Evolutionary conservation across 352 stramenopile genomes (phyloP), one percentile per base, ranked within the genome.

Genomic region (Globisporangium nunn): DNA sequence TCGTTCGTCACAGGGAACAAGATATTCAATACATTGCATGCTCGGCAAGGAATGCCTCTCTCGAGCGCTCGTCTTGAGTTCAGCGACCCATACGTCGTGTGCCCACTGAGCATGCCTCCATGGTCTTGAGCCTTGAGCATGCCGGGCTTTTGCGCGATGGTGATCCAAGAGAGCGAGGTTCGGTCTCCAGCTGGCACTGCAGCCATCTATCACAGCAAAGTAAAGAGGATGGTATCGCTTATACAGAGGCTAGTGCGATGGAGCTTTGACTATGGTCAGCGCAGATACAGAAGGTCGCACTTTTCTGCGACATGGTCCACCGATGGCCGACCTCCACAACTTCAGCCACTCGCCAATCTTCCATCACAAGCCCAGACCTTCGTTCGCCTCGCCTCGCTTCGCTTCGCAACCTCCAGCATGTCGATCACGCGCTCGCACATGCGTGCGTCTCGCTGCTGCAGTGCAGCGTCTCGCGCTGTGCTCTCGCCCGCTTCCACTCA

Each of bases 351-450:
- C 41, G 6, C 17, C 15, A 47, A 47, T 47, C 41, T 47, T 47
- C 41, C 41, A 11, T 11, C 35, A 37, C 35, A 40, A 40, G 35
- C 2, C 8, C 7, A 3, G 14, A 14, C 7, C 4, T 11, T 12
- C 35, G 7, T 37, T 37, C 33, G 23, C 23, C 23, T 23, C 23
- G 23, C 23, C 23, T 23, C 23, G 23, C 23, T 23, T 23, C 23
- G 23, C 23, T 1, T 23, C 23, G 14, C 11, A 11, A 40, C 11
- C 37, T 43, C 37, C 37, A 8, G 31, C 43, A 63, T 63, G 58
- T 63, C 58, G 43, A 63, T 63, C 44, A 52, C 58, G 6, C 58
- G 58, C 50, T 58, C 58, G 4, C 58, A 63, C 12, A 63, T 54
- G 58, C 44, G 58, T 63, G 29, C 50, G 57, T 61, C n/a, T n/a